These are phyloP conservation scores for Elaeagnus macrophylla DNA, from an alignment of 306 rosid genomes.

Conservation along the genomic window DNA sequence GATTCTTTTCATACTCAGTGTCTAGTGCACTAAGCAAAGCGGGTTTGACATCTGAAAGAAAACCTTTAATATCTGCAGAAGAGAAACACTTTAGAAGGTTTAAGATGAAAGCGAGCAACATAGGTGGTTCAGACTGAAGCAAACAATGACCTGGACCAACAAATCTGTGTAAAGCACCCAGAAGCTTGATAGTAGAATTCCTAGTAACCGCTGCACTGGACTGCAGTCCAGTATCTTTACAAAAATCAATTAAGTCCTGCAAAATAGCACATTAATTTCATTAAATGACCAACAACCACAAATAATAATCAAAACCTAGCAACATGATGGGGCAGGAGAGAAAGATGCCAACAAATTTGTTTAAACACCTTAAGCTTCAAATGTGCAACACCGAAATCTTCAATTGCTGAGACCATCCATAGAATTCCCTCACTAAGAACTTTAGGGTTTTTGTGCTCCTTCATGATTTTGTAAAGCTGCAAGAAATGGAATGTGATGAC, in stretches of 20 bases:
- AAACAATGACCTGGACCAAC: conserved; percentile 88
- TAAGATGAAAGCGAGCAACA: conserved; percentile 5
- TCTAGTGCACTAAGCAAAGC: conserved; percentile 96
- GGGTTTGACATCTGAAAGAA: conserved; percentile 92
- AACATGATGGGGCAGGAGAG: neutral
- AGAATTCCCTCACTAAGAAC: conserved; percentile 91
- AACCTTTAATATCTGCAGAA: conserved; percentile 84
- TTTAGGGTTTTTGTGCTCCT: conserved; percentile 99
- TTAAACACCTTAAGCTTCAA: conserved; percentile 77
- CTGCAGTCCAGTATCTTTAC: conserved; percentile 88
- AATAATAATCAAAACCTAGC: neutral
- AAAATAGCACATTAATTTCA: conserved; percentile 16
- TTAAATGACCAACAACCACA: conserved; percentile 1
- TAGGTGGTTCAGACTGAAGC: conserved; percentile 12
- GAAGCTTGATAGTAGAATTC: conserved; percentile 86
- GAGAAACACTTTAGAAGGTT: conserved; percentile 16
- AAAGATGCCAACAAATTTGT: conserved; percentile 5
- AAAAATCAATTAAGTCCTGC: conserved; percentile 93
- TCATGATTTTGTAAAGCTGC: conserved; percentile 87
- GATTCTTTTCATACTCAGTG: conserved; percentile 83
- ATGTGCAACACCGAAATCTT: conserved; percentile 83
- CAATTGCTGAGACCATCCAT: conserved; percentile 98
- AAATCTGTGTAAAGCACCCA: conserved; percentile 89
- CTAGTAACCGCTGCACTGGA: conserved; percentile 96
- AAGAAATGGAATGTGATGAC: conserved; percentile 6